Conservation (phyloP, 1,139 yeast species). For the Candida glucosophila region DNA sequence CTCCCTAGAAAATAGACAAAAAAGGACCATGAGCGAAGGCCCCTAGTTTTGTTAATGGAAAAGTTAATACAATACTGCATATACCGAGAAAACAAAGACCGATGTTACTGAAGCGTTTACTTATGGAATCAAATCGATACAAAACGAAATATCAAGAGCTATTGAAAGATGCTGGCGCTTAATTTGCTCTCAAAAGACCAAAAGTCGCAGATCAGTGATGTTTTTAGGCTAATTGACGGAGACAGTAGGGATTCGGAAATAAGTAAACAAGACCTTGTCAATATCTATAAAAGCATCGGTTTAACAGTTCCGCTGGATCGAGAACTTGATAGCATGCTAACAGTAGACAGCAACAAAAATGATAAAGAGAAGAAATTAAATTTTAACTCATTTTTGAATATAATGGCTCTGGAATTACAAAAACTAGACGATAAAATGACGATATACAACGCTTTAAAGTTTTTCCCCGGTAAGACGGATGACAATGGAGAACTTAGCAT, state of each 20-base stretch:
- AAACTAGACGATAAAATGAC: slow-evolving; percentile 55
- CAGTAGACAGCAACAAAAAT: too few relatives aligned
- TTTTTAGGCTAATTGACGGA: slow-evolving; percentile 66
- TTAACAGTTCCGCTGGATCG: slow-evolving; percentile 29
- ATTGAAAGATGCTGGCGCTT: slow-evolving; percentile 17
- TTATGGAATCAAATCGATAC: too few relatives aligned
- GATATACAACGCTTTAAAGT: slow-evolving; percentile 53
- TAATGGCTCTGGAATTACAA: slow-evolving; percentile 54
- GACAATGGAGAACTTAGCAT: too few relatives aligned
- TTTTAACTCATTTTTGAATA: slow-evolving; percentile 62
- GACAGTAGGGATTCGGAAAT: slow-evolving; percentile 68
- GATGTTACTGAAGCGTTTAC: too few relatives aligned
- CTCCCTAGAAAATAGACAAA: too few relatives aligned
- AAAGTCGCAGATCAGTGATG: slow-evolving; percentile 36
- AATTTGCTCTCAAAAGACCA: slow-evolving; percentile 34
- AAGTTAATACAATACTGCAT: too few relatives aligned
- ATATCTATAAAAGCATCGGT: slow-evolving; percentile 46
- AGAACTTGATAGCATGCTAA: slow-evolving; percentile 45
- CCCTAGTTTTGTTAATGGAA: too few relatives aligned
- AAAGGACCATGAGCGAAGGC: too few relatives aligned
- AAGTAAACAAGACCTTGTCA: slow-evolving; percentile 48
- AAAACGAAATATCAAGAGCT: too few relatives aligned
- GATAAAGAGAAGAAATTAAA: slow-evolving; percentile 43
- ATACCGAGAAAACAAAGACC: too few relatives aligned
- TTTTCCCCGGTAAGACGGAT: slow-evolving; percentile 37